phyloP scores from a whole-genome alignment of 768 basidiomycete genomes.

The Baorangia bicolor region DNA sequence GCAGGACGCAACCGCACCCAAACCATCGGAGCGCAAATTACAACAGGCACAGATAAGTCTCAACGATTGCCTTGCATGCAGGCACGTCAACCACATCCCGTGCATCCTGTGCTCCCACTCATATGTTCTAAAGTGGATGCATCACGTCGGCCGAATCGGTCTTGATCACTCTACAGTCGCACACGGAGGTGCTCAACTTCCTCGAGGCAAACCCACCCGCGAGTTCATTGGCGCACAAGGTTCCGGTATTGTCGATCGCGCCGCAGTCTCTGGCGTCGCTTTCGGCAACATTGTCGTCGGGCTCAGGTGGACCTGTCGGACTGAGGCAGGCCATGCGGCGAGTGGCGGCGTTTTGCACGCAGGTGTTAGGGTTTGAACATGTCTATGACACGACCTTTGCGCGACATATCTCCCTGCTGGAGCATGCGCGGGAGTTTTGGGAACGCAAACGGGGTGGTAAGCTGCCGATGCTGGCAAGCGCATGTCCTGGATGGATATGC shows the following conservation, averaged over 20 bases:
- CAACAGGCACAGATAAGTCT: constrained; percentile 94
- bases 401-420: constrained; percentile 77
- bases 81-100: constrained; percentile 48
- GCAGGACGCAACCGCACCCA: constrained; percentile 17
- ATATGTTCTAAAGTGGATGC: constrained; percentile 67
- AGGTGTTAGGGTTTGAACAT: constrained; percentile 70
- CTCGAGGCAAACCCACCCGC: constrained; percentile 55
- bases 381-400: constrained; percentile 96
- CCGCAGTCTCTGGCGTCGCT: constrained; percentile 86
- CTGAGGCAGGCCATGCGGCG: constrained; percentile 65
- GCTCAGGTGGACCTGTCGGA: constrained; percentile 43
- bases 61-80: constrained; percentile 98
- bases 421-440: constrained; percentile 78
- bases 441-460: constrained; percentile 53
- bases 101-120: neutral
- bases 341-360: constrained; percentile 65
- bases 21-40: constrained; percentile 54
- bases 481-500: constrained; percentile 99
- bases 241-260: constrained; percentile 82
- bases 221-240: constrained; percentile 41
- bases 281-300: constrained; percentile 56
- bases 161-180: constrained; percentile 93
- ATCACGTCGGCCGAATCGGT: constrained; percentile 98
- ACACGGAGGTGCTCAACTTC: constrained; percentile 85
- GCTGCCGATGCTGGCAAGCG: constrained; percentile 91